Evolutionary conservation across 2,329 filamentous ascomycete genomes (phyloP), one percentile per base, ranked within the genome.

Genomic region (Aspergillus viridinutans): DNA sequence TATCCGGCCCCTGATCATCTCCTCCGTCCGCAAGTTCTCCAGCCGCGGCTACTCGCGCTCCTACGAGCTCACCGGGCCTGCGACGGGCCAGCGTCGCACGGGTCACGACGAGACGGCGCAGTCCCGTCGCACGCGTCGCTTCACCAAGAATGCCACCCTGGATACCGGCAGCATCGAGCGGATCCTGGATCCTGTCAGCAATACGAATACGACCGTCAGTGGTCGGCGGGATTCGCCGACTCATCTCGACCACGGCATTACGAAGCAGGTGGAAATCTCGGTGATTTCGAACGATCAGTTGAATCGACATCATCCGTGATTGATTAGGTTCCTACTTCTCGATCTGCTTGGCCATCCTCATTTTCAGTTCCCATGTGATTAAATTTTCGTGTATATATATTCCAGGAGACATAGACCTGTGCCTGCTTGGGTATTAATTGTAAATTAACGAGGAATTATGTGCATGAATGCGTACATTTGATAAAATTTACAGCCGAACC

Each of bases 21-120:
- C 66, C 1, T 71, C 68, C 12, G 67, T 70, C 23, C 64, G 66
- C 35, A 71, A 71, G 48, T 52, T 71, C 42, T 70, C 68, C 51
- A 69, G 63, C 38, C 61, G 54, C 29, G 58, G 55, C 7, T 55
- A 58, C 28, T 64, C 68, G 20, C 61, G 62, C 12, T 69, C 68
- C 2, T 71, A 70, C 47, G 68, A 71, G 26, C 62, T 71, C 42
- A 66, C 61, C 10, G 58, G 59, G 1, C 65, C 67, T 2, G 66
- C 67, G 25, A 65, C 56, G 6, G 57, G 58, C 8, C 61, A 62
- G 28, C 53, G 54, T 9, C 59, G 59, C 29, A 62, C 63, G 8
- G 55, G 35, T n/a, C 53, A 50, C 42, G 61, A 67, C 23, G 59
- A 60, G 9, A 61, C 59, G 7, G 52, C 57, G 3, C 61, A 59